These are phyloP conservation scores for Nicotiana noctiflora DNA, from an alignment of 257 asterid species.

Conservation along the genomic window DNA sequence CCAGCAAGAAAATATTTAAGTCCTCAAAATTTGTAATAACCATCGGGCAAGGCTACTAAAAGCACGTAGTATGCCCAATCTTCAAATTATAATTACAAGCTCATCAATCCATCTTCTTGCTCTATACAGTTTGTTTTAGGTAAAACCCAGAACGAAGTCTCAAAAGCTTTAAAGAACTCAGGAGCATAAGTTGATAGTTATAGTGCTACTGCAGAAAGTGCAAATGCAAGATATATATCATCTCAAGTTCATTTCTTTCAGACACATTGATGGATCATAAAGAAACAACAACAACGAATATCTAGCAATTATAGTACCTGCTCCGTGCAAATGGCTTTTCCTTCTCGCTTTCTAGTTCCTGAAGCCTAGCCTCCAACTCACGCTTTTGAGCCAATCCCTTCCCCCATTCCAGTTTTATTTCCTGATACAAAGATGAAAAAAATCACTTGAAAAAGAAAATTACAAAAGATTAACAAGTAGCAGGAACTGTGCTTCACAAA, in stretches of 20 bases:
- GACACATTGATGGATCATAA: neutral
- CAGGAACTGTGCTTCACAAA: neutral
- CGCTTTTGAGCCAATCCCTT: conserved; percentile 88
- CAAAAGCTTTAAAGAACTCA: neutral
- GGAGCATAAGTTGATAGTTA: neutral
- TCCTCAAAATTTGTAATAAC: neutral
- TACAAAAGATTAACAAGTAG: neutral
- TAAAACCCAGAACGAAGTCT: neutral
- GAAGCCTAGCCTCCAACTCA: conserved; percentile 71
- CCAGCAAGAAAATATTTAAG: neutral
- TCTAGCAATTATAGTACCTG: conserved; percentile 35
- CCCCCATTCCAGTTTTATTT: conserved; percentile 91
- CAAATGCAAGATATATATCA: neutral
- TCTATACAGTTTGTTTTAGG: neutral
- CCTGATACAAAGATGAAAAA: conserved; percentile 38
- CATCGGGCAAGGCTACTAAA: neutral
- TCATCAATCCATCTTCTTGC: neutral
- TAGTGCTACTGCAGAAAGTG: neutral
- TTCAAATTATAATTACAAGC: neutral
- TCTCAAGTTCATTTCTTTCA: neutral
- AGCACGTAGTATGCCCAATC: neutral
- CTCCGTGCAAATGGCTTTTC: conserved; percentile 89
- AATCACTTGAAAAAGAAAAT: neutral
- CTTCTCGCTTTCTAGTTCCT: conserved; percentile 77
- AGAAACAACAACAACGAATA: neutral